phyloP scores from a whole-genome alignment of 306 rosid genomes.

The Rosa multiflora region DNA sequence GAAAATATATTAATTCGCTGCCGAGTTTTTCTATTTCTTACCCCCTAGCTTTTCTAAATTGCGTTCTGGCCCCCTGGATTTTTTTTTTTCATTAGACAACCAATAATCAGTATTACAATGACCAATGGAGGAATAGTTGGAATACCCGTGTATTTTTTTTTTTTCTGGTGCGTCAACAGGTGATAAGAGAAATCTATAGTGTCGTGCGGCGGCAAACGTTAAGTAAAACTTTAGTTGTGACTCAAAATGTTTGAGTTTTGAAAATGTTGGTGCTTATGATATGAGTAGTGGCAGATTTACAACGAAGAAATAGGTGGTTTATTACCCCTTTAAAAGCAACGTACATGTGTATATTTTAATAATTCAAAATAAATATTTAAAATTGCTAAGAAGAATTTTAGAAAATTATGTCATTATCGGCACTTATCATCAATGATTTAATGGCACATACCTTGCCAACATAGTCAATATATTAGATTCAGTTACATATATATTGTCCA shows the following conservation, averaged over 20 bases:
- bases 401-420: no score
- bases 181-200: not conserved
- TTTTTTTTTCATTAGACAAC: not conserved
- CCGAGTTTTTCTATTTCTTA: conserved; percentile 18
- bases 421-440: not conserved
- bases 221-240: not conserved
- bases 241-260: not conserved
- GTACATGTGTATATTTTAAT: not conserved
- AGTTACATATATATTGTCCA: no score
- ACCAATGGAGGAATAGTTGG: not conserved
- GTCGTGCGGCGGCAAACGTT: not conserved
- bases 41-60: not conserved
- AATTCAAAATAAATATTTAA: not conserved
- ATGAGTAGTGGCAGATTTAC: not conserved
- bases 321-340: not conserved
- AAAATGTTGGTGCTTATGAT: not conserved
- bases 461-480: no score
- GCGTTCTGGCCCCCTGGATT: not conserved
- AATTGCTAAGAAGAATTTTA: no score
- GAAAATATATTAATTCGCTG: conserved; percentile 20
- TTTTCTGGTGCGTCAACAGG: not conserved
- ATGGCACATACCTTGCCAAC: no score
- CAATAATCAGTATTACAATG: no score
- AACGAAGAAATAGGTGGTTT: not conserved
- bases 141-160: not conserved